phyloP scores from a whole-genome alignment of 768 basidiomycete species.

The Gautieria morchelliformis region DNA sequence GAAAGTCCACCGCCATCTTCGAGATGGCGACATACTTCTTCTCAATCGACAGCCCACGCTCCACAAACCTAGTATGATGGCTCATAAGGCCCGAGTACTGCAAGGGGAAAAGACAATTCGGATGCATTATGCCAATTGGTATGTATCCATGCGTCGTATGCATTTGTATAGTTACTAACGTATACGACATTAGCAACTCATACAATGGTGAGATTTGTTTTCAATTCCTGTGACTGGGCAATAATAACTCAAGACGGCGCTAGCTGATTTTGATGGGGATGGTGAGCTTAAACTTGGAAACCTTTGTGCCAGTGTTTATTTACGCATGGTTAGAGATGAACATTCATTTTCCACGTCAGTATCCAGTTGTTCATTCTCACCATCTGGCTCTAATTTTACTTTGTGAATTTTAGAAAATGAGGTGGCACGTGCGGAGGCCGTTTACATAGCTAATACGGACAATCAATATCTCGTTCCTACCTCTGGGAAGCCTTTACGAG shows the following conservation, averaged over 20 bases:
- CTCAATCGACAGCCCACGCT: constrained; percentile 97
- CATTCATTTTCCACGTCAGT: constrained; percentile 95
- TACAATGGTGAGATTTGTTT: constrained; percentile 75
- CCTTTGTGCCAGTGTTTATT: constrained; percentile 5
- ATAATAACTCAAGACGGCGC: background rate
- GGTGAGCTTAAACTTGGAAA: constrained; percentile 32
- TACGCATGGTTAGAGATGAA: constrained; percentile 78
- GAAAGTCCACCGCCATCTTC: constrained; percentile 93
- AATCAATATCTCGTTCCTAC: constrained; percentile 99
- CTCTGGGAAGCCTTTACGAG: constrained; percentile 94
- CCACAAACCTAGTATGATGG: constrained; percentile 99
- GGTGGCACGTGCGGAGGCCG: constrained; percentile 88
- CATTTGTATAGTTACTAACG: constrained; percentile 4
- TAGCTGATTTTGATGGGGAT: constrained; percentile 91
- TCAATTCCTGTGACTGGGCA: background rate
- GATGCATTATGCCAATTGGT: constrained; percentile 99
- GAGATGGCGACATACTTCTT: constrained; percentile 90
- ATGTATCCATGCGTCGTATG: constrained; percentile 3
- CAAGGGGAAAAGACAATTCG: constrained; percentile 97
- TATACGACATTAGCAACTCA: constrained; percentile 61
- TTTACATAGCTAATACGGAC: constrained; percentile 92
- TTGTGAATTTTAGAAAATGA: constrained; percentile 61
- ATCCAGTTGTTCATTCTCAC: background rate
- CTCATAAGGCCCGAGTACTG: constrained; percentile 83
- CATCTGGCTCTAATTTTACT: background rate